Evolutionary conservation across 306 rosid genomes (phyloP), one percentile per base, ranked within the genome.

Genomic region (Medicago ruthenica): DNA sequence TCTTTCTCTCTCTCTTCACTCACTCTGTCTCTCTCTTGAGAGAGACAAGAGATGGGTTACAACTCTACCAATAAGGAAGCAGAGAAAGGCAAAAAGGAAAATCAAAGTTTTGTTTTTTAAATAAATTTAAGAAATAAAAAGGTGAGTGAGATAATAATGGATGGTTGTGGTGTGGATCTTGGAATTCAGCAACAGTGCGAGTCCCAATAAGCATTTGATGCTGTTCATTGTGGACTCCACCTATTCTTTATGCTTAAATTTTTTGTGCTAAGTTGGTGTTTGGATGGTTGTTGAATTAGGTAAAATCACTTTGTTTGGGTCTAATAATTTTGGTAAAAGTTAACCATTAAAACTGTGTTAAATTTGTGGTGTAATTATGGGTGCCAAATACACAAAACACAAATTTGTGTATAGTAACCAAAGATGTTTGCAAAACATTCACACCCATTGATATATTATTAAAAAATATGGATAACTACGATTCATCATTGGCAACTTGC

Each of bases 211-310:
- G 97, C 97, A 95, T 92, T 90, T 89, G 97, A 90, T 95, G 93
- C 99, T 89, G 87, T 90, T 92, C 93, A 88, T 92, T 89, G 93
- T 95, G 93, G 97, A 89, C 90, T 90, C 97, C 99, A 95, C 95
- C 90, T 80, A 18, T 82, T 40, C 31, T 39, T 79, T 87, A 55
- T 67, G 73, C 78, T 76, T 65, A 2, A 13, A 40, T 22, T 69
- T 37, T 64, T 16, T 34, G 7, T 34, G 37, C 37, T 34, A 34
- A 34, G 37, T 34, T 34, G 36, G 36, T 31, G 36, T 31, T 31
- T 31, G 36, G 36, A 31, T 31, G 37, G 5, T 34, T 34, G 7
- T 34, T 34, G 0, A 34, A 34, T 34, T 34, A 4, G 37, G 37
- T 34, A 34, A 34, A 34, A 34, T 34, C 37, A 34, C 37, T 34